Conservation (phyloP, 768 basidiomycete species). For the Boletus coccyginus region DNA sequence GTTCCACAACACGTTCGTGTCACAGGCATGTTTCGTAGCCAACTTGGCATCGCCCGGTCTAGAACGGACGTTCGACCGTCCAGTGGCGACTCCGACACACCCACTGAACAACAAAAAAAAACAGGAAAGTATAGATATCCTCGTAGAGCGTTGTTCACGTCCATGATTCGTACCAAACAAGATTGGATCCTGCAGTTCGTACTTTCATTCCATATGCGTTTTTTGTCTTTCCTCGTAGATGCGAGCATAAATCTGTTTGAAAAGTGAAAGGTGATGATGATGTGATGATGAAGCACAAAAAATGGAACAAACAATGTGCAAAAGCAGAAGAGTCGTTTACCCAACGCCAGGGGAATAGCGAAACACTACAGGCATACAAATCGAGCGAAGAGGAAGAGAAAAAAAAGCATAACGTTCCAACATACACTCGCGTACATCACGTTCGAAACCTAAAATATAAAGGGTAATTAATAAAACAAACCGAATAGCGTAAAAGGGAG, state of each 20-base stretch:
- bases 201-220: conserved; percentile 17
- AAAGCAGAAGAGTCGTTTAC: background rate
- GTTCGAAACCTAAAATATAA: conserved; percentile 15
- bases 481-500: conserved; percentile 12
- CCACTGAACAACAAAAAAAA: no score
- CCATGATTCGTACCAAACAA: conserved; percentile 6
- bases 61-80: no score
- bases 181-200: conserved; percentile 10
- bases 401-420: conserved; percentile 20
- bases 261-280: background rate
- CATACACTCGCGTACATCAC: conserved; percentile 30
- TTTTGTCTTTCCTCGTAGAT: conserved; percentile 14
- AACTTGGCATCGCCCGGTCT: no score
- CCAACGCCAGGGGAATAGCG: conserved; percentile 2
- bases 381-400: conserved; percentile 5
- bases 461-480: conserved; percentile 4
- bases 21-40: no score
- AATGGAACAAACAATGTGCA: background rate
- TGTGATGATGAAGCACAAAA: conserved; percentile 9
- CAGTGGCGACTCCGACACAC: no score
- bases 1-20: no score
- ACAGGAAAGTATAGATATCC: no score
- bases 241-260: conserved; percentile 13
- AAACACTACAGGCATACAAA: conserved; percentile 30
- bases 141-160: background rate